Conservation (phyloP, 352 stramenopile species). For the Pythium aristosporum region DNA sequence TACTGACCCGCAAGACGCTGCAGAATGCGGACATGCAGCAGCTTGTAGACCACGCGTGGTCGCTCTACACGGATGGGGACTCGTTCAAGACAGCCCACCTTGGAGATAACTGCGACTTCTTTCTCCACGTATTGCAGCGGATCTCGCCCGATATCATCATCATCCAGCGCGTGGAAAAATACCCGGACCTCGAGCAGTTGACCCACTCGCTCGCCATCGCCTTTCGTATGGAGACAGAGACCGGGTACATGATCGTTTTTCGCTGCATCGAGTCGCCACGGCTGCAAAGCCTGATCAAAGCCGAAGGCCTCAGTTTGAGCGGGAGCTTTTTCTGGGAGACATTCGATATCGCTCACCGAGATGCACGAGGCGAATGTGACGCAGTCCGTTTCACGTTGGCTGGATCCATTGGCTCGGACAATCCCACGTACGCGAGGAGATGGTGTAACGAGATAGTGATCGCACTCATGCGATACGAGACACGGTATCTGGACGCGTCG, state of each 20-base stretch:
- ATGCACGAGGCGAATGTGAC: too few species aligned
- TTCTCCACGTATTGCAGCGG: slow-evolving; percentile 15
- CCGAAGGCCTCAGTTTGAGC: background rate
- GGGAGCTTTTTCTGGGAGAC: too few species aligned
- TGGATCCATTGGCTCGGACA: too few species aligned
- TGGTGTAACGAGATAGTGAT: too few species aligned
- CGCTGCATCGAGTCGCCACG: background rate
- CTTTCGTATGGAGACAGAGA: slow-evolving; percentile 13
- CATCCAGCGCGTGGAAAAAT: slow-evolving; percentile 14
- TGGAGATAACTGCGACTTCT: background rate
- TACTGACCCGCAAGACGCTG: slow-evolving; percentile 2
- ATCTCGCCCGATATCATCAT: slow-evolving; percentile 15
- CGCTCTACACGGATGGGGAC: background rate
- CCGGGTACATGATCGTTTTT: slow-evolving; percentile 3
- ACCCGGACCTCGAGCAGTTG: background rate
- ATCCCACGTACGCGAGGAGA: too few species aligned
- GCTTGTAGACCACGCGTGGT: background rate
- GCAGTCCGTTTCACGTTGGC: too few species aligned
- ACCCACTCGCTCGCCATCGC: slow-evolving; percentile 10
- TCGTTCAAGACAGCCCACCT: background rate
- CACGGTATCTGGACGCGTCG: too few species aligned
- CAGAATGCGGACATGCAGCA: background rate
- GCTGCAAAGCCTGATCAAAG: background rate
- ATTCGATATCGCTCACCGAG: too few species aligned
- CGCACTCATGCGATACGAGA: too few species aligned